Percentiles rank a stretch among this genome's conserved stretches.
These are phyloP conservation scores for Fulvia fulva DNA, from an alignment of 2,329 filamentous ascomycete species.

Conservation along the genomic window DNA sequence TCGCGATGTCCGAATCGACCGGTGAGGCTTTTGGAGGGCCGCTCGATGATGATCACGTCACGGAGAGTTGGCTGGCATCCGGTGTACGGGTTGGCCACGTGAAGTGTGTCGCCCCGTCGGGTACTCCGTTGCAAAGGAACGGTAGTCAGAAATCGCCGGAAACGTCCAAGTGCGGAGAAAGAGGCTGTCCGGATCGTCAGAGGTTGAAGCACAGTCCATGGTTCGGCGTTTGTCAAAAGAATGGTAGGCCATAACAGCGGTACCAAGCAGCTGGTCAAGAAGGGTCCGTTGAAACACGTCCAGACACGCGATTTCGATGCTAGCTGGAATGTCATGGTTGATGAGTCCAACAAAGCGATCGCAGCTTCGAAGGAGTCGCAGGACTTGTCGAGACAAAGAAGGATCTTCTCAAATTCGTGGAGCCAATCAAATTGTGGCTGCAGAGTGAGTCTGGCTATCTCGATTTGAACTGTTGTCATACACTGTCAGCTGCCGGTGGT, in stretches of 20 bases:
- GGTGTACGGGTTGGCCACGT: neutral
- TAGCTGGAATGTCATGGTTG: neutral
- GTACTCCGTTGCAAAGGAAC: neutral
- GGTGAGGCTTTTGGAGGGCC: neutral
- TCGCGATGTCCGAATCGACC: neutral
- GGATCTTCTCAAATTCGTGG: neutral
- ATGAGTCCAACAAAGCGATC: neutral
- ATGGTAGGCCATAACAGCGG: neutral
- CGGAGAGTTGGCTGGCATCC: neutral
- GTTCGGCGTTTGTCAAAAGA: neutral
- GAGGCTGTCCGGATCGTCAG: neutral
- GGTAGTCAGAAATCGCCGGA: neutral
- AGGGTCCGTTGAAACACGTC: neutral
- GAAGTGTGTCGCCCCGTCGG: neutral
- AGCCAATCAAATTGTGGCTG: neutral
- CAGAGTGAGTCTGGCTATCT: neutral
- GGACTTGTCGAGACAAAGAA: neutral
- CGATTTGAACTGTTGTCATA: neutral
- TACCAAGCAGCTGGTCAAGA: neutral
- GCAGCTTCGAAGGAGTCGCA: neutral
- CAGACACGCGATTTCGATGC: neutral
- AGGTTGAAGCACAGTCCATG: neutral
- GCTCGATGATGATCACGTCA: neutral
- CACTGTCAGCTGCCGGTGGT: neutral
- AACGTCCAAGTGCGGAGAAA: neutral